A percentile compares a stretch with the other conserved stretches of the same genome.
These are phyloP conservation scores for Tieghemiomyces parasiticus DNA, from an alignment of 192 early-diverging fungal species.

Conservation along the genomic window DNA sequence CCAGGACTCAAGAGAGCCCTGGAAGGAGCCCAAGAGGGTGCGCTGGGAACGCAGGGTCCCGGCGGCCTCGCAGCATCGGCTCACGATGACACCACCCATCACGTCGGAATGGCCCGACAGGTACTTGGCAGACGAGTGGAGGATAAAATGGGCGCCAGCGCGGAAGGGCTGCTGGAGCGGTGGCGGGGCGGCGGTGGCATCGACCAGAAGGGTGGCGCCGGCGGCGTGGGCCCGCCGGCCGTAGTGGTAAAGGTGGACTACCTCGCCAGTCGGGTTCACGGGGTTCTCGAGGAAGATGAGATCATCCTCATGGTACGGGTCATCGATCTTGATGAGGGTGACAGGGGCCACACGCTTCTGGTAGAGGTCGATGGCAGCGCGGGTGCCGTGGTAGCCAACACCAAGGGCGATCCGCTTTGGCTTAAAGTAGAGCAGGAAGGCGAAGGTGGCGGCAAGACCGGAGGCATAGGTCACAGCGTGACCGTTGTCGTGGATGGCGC, in stretches of 20 bases:
- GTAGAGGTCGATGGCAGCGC: conserved; percentile 19
- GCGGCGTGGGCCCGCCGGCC: conserved; percentile 27
- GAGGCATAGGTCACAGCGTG: conserved; percentile 44
- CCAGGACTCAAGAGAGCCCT: conserved; percentile 52
- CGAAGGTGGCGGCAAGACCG: conserved; percentile 38
- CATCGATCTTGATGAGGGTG: conserved; percentile 21
- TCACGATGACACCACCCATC: conserved; percentile 45
- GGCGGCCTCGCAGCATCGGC: conserved; percentile 21
- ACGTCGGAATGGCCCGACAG: conserved; percentile 55
- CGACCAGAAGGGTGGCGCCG: conserved; percentile 38
- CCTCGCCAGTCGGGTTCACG: conserved; percentile 42
- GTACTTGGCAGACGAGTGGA: conserved; percentile 61
- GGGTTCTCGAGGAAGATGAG: conserved; percentile 48
- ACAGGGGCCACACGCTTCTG: conserved; percentile 13
- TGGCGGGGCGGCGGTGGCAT: conserved; percentile 57
- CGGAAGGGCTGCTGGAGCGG: conserved; percentile 43
- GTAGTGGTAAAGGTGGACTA: conserved; percentile 22
- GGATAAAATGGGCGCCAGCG: conserved; percentile 45
- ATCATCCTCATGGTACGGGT: conserved; percentile 25
- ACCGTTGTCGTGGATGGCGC: conserved; percentile 31
- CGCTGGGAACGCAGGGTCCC: conserved; percentile 30
- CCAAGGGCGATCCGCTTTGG: conserved; percentile 27
- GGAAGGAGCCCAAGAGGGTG: conserved; percentile 29
- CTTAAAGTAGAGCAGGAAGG: conserved; percentile 32
- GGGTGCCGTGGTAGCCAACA: conserved; percentile 21